Base-by-base conservation (phyloP, 225 moss, liverwort and hornwort species). In the Bryoerythrophyllum caledonicum region DNA sequence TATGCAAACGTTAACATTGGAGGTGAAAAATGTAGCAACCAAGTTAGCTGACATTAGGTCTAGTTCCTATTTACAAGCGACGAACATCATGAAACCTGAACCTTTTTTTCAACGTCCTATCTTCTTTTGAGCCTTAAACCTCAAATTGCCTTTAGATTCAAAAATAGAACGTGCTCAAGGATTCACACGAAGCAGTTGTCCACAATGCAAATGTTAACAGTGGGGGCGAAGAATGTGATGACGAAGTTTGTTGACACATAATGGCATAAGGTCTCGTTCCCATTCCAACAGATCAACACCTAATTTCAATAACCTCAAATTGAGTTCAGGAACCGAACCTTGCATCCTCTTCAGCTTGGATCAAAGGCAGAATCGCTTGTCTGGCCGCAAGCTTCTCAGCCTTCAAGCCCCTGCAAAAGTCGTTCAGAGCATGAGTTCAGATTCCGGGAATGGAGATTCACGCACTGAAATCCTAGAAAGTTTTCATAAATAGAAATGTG, bases 271-370 rank as follows among this genome's bases (percentile, higher is more conserved):
- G 48, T 32, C 34, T n/a, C n/a, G n/a, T n/a, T n/a, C n/a, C n/a
- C n/a, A n/a, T n/a, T 48, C 61, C 26, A 16, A 54, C n/a, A 30
- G 57, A 14, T 34, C 65, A 28, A 54, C 43, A 68, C 7, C 17
- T 55, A 58, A 23, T 24, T 10, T 41, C 44, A 7, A 37, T 6
- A 63, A 44, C 35, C 56, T 64, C n/a, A 70, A 63, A 64, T 46
- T 53, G 34, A 68, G 37, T 52, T 40, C 8, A 63, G 72, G 38
- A 76, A 64, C 27, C 76, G 53, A 65, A 89, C 91, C 85, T 85
- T 61, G 74, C 78, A 86, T 92, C 94, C 56, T 85, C 94, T 60
- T 92, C 91, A 10, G 90, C 94, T 79, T 94, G 91, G 79, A 91
- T 85, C 27, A 94, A 35, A 7, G 94, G 91, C 59, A 92, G 37